These are phyloP conservation scores for Metschnikowia similis DNA, from an alignment of 805 yeast genomes.

Conservation along the genomic window DNA sequence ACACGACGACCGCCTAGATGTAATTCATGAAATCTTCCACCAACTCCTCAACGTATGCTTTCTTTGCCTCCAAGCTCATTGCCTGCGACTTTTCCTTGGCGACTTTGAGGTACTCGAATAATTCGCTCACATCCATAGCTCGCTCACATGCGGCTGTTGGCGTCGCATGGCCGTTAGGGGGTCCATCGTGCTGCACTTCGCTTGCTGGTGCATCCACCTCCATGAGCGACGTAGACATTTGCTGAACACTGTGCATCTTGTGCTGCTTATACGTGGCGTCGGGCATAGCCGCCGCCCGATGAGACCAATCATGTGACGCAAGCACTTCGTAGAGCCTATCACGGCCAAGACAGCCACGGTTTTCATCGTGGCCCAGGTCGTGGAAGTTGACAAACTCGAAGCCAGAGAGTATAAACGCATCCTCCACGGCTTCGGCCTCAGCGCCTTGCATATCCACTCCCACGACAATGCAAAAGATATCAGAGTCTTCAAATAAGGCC, in stretches of 20 bases:
- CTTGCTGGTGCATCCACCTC: neutral
- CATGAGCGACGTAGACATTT: conserved; percentile 27
- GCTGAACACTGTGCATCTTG: conserved; percentile 19
- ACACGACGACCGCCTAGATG: conserved; percentile 1
- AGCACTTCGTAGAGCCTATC: conserved; percentile 43
- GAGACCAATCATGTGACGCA: conserved; percentile 48
- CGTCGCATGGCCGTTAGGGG: too few species aligned
- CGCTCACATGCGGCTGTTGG: neutral
- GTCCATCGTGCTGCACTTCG: neutral
- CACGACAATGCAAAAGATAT: conserved; percentile 34
- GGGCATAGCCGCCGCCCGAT: conserved; percentile 12
- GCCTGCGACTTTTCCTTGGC: conserved; percentile 32
- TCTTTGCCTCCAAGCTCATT: conserved; percentile 24
- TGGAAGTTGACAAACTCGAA: conserved; percentile 39
- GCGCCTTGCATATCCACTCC: conserved; percentile 16
- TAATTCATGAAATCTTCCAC: conserved; percentile 39
- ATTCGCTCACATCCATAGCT: conserved; percentile 23
- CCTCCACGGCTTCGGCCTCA: conserved; percentile 32
- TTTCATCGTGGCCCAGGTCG: conserved; percentile 37
- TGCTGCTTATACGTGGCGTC: conserved; percentile 17
- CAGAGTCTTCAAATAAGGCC: conserved; percentile 14
- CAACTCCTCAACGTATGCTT: conserved; percentile 29
- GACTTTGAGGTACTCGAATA: conserved; percentile 29
- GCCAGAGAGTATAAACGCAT: conserved; percentile 33
- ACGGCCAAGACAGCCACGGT: conserved; percentile 38